A percentile compares a stretch with the other conserved stretches of the same genome.
phyloP scores from a whole-genome alignment of 2,329 filamentous ascomycete species.

The Ophiostoma sp. region DNA sequence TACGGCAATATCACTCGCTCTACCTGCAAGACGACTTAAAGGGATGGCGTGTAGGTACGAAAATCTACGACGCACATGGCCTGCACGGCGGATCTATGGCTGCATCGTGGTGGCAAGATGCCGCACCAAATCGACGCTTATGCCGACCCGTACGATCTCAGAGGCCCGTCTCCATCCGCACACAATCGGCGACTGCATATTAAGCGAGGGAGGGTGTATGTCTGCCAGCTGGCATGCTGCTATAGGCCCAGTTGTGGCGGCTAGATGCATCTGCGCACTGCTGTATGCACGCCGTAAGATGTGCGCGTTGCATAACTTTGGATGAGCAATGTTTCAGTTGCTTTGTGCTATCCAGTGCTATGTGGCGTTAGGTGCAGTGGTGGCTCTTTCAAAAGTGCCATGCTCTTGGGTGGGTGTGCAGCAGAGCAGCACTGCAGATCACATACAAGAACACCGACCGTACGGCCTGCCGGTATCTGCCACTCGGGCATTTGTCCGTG shows the following conservation, averaged over 20 bases:
- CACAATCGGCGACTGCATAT: background rate
- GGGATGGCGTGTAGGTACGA: too few species aligned
- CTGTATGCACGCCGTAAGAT: background rate
- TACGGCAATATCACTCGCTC: too few species aligned
- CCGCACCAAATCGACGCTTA: conserved; percentile 11
- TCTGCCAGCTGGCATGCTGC: conserved; percentile 21
- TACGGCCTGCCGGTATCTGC: too few species aligned
- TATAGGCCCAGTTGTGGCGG: conserved; percentile 13
- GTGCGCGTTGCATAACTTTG: background rate
- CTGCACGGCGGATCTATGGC: background rate
- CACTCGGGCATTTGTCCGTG: too few species aligned
- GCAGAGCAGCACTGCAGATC: too few species aligned
- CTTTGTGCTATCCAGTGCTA: too few species aligned
- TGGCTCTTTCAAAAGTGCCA: too few species aligned
- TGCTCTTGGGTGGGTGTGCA: too few species aligned
- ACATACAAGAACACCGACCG: too few species aligned
- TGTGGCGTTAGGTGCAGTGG: too few species aligned
- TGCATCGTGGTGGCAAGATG: background rate
- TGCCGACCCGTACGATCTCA: background rate
- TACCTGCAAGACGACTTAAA: too few species aligned
- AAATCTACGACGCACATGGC: background rate
- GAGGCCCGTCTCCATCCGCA: background rate
- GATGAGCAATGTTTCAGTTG: background rate
- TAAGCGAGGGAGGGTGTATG: conserved; percentile 10
- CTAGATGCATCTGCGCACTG: background rate